Evolutionary conservation across 495 filamentous ascomycete species (phyloP).

Genomic region (Monascus purpureus): DNA sequence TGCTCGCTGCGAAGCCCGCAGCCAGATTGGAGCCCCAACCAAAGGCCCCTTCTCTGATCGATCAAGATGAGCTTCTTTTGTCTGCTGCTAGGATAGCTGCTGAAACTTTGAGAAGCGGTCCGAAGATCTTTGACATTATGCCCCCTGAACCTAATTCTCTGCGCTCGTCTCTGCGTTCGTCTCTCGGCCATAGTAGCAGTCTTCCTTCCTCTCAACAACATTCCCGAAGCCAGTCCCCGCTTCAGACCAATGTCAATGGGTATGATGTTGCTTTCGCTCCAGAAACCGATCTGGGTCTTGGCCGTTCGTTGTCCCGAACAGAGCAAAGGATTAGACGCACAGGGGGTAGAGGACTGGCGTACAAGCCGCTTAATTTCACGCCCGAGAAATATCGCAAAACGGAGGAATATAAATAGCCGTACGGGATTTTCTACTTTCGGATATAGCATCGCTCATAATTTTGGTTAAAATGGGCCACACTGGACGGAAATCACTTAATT

Average conservation of each 20-base stretch:
- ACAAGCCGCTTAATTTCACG: slow-evolving; percentile 24
- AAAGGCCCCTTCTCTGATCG: slow-evolving; percentile 16
- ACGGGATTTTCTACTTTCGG: too few relatives aligned
- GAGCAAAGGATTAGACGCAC: slow-evolving; percentile 27
- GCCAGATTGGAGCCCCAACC: slow-evolving; percentile 9
- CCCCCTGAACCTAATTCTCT: slow-evolving; percentile 10
- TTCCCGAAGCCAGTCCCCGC: slow-evolving; percentile 18
- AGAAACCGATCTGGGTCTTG: slow-evolving; percentile 20
- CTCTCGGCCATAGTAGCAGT: slow-evolving; percentile 16
- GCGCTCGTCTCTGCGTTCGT: slow-evolving; percentile 15
- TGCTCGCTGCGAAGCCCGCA: slow-evolving; percentile 13
- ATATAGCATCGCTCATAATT: too few relatives aligned
- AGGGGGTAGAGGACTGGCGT: slow-evolving; percentile 27
- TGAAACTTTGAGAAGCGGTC: slow-evolving; percentile 24
- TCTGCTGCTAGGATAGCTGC: slow-evolving; percentile 30
- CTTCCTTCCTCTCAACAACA: slow-evolving; percentile 9
- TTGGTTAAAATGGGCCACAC: too few relatives aligned
- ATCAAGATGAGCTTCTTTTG: slow-evolving; percentile 30
- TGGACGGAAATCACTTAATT: too few relatives aligned
- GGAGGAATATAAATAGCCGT: slow-evolving; percentile 1
- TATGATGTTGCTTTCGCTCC: slow-evolving; percentile 27
- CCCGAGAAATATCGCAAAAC: slow-evolving; percentile 11
- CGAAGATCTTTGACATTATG: slow-evolving; percentile 16
- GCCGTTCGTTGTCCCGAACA: slow-evolving; percentile 26
- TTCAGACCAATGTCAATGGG: slow-evolving; percentile 15